A percentile compares a stretch with the other conserved stretches of the same genome.
Evolutionary conservation across 805 yeast genomes (phyloP).

Genomic region (Teunomyces stri): DNA sequence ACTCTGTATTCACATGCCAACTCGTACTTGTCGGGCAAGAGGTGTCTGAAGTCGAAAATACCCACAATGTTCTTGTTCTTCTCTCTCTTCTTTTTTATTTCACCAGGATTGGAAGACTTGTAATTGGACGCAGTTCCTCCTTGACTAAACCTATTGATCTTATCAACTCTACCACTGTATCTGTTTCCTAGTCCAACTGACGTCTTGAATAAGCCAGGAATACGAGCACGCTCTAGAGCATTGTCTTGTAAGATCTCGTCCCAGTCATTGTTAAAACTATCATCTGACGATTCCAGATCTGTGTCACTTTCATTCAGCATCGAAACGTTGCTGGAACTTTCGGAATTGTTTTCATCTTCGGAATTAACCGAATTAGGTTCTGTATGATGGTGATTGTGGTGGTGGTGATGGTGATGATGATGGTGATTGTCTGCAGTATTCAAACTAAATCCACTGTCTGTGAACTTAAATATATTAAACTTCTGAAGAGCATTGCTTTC

Average conservation of each 20-base stretch:
- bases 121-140: constrained; percentile 36
- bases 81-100: constrained; percentile 20
- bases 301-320: constrained; percentile 16
- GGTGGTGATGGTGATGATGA: constrained; percentile 11
- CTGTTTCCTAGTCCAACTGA: constrained; percentile 40
- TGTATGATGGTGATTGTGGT: not conserved
- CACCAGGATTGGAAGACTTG: constrained; percentile 39
- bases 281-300: constrained; percentile 41
- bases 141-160: constrained; percentile 36
- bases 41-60: constrained; percentile 60
- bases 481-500: constrained; percentile 44
- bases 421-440: constrained; percentile 12
- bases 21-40: constrained; percentile 74
- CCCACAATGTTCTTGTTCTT: constrained; percentile 52
- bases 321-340: not conserved
- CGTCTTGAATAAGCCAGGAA: constrained; percentile 50
- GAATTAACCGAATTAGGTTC: not conserved
- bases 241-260: constrained; percentile 63
- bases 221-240: constrained; percentile 46
- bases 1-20: constrained; percentile 66
- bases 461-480: constrained; percentile 42
- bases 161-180: constrained; percentile 20
- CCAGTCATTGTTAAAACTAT: constrained; percentile 67
- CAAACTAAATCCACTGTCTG: constrained; percentile 51
- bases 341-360: not conserved